These are phyloP conservation scores for Eucommia ulmoides DNA, from an alignment of 257 asterid species.

Conservation along the genomic window DNA sequence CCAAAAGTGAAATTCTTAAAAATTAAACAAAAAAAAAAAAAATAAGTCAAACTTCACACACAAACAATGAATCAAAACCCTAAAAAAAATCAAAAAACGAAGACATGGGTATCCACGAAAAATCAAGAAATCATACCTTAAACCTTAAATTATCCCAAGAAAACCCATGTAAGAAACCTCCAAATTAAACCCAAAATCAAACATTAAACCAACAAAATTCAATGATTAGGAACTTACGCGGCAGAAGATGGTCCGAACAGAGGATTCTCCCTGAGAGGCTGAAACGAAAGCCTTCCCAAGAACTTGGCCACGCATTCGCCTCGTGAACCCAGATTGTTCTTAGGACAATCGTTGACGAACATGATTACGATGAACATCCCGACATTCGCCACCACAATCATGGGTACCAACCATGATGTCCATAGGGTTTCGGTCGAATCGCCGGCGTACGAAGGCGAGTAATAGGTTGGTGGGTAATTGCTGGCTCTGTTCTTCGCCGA, in stretches of 20 bases:
- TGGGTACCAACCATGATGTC: conserved; percentile 93
- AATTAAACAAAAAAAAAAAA: too few species aligned
- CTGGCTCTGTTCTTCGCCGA: conserved; percentile 30
- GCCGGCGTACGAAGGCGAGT: conserved; percentile 24
- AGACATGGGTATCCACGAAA: background rate
- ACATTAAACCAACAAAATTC: background rate
- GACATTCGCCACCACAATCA: conserved; percentile 81
- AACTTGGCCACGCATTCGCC: conserved; percentile 64
- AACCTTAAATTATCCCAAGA: background rate
- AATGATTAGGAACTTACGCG: conserved; percentile 27
- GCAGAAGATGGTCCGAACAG: conserved; percentile 89
- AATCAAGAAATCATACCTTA: too few species aligned
- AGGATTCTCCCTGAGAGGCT: conserved; percentile 87
- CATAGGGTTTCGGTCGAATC: conserved; percentile 62
- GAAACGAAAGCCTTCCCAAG: conserved; percentile 89
- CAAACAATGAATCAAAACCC: background rate
- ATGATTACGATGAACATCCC: conserved; percentile 70
- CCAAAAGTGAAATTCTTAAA: too few species aligned
- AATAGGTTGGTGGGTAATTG: conserved; percentile 14
- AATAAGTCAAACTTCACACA: too few species aligned
- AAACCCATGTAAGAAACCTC: background rate
- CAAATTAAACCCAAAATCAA: background rate
- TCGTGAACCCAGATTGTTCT: conserved; percentile 15
- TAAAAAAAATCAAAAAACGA: background rate
- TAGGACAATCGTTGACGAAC: conserved; percentile 82